These are phyloP conservation scores for Umbelopsis sp. DNA, from an alignment of 371 early-diverging fungal species.

Conservation along the genomic window DNA sequence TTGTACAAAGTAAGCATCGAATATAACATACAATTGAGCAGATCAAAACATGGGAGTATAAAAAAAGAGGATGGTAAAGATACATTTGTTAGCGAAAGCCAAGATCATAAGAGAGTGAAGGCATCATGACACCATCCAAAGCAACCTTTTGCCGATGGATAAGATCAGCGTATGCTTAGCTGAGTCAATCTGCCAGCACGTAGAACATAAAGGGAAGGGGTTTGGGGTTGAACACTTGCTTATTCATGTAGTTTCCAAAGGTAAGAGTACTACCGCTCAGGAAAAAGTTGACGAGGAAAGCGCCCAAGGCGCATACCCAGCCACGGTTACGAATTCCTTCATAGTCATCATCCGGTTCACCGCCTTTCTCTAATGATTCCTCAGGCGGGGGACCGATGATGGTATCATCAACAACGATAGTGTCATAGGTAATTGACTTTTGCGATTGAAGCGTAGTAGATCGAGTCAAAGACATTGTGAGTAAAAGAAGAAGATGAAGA, in stretches of 20 bases:
- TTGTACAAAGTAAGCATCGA: background rate
- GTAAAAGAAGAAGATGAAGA: background rate
- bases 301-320: conserved; percentile 3
- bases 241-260: conserved; percentile 16
- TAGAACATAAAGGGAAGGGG: background rate
- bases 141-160: too few species aligned
- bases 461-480: background rate
- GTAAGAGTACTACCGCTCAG: conserved; percentile 8
- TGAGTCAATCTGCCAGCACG: background rate
- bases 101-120: too few species aligned
- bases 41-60: too few species aligned
- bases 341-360: conserved; percentile 3
- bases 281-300: conserved; percentile 11
- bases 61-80: background rate
- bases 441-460: background rate
- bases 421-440: conserved; percentile 6
- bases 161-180: too few species aligned
- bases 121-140: too few species aligned
- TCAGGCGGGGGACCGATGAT: background rate
- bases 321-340: conserved; percentile 12
- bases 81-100: conserved; percentile 1
- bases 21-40: background rate
- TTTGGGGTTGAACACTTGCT: conserved; percentile 10
- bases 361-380: conserved; percentile 2
- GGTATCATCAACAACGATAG: background rate